Base-by-base conservation (phyloP, 2,329 filamentous ascomycete genomes). In the Pleoardoris graminearum region DNA sequence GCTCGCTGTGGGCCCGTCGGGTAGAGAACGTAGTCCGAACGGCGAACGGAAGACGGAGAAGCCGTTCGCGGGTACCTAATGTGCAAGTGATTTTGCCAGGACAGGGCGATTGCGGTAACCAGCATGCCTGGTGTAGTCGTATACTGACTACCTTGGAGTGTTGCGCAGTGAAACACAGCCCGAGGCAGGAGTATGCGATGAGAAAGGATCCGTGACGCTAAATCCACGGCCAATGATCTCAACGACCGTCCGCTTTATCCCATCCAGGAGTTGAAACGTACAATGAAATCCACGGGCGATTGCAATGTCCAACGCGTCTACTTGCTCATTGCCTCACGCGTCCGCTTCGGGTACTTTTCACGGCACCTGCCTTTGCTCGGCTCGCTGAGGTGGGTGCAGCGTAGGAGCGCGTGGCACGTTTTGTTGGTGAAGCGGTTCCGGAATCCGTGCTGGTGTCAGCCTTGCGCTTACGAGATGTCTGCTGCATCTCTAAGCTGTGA, bases 301-400 rank as follows among this genome's bases (percentile, higher is more conserved):
- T n/a, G n/a, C n/a, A n/a, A n/a, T n/a, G n/a, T n/a, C n/a, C n/a
- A n/a, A n/a, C n/a, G n/a, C n/a, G n/a, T n/a, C n/a, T n/a, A n/a
- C n/a, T n/a, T n/a, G 19, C 17, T 51, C 46, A 54, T 29, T 46
- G 49, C 22, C 49, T 51, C 14, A 44, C 30, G 2, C 58, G 53
- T 35, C 53, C 50, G 22, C 55, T 57, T 47, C 55, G 60, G 2
- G 62, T 60, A 12, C 60, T 41, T 30, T 58, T 64, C 0, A 61
- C 39, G 12, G 65, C 53, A 11, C 54, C 58, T 16, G 56, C 35
- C 44, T 57, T 61, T 17, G 66, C 68, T 45, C 70, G 67, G 47
- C 70, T 74, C 47, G 69, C 65, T 37, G 71, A 67, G 10, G 72
- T 75, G 7, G 73, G 67, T 14, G 71, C 68, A 16, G 71, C 68